phyloP scores from a whole-genome alignment of 2,329 filamentous ascomycete genomes.

The Aspergillus terreus region DNA sequence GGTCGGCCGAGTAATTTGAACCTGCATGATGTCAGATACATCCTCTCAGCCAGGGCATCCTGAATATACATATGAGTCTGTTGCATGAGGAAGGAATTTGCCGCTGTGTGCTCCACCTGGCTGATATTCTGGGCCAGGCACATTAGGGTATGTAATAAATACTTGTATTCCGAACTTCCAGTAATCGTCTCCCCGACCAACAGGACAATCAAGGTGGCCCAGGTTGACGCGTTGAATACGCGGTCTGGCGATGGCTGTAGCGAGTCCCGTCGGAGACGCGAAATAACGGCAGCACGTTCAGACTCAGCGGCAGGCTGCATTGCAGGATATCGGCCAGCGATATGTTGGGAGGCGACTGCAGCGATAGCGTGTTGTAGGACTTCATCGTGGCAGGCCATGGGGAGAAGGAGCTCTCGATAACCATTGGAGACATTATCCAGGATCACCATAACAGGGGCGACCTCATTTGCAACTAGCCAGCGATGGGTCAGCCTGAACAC shows the following conservation, averaged over 20 bases:
- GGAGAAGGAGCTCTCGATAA: slow-evolving; percentile 26
- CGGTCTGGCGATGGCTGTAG: slow-evolving; percentile 8
- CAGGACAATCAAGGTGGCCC: slow-evolving; percentile 20
- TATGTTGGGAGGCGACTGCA: slow-evolving; percentile 21
- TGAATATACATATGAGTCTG: slow-evolving; percentile 18
- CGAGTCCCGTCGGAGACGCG: slow-evolving; percentile 13
- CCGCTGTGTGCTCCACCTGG: neutral
- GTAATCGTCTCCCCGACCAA: slow-evolving; percentile 24
- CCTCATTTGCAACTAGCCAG: slow-evolving; percentile 18
- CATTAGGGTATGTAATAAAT: slow-evolving; percentile 15
- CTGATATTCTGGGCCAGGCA: slow-evolving; percentile 12
- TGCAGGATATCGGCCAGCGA: slow-evolving; percentile 10
- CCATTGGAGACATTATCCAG: slow-evolving; percentile 28
- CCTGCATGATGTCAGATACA: slow-evolving; percentile 4
- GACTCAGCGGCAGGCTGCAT: slow-evolving; percentile 12
- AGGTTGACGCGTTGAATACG: slow-evolving; percentile 15
- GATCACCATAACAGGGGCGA: slow-evolving; percentile 28
- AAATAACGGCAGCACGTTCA: slow-evolving; percentile 13
- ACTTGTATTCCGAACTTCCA: slow-evolving; percentile 16
- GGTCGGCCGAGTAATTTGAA: slow-evolving; percentile 17
- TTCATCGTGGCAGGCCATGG: slow-evolving; percentile 21
- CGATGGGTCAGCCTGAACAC: no score
- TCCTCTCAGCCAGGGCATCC: neutral
- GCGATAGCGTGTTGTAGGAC: slow-evolving; percentile 21
- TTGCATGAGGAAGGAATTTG: slow-evolving; percentile 11